Evolutionary conservation across 2,329 filamentous ascomycete genomes (phyloP), one percentile per base, ranked within the genome.

Genomic region (Neospermospora avenae): DNA sequence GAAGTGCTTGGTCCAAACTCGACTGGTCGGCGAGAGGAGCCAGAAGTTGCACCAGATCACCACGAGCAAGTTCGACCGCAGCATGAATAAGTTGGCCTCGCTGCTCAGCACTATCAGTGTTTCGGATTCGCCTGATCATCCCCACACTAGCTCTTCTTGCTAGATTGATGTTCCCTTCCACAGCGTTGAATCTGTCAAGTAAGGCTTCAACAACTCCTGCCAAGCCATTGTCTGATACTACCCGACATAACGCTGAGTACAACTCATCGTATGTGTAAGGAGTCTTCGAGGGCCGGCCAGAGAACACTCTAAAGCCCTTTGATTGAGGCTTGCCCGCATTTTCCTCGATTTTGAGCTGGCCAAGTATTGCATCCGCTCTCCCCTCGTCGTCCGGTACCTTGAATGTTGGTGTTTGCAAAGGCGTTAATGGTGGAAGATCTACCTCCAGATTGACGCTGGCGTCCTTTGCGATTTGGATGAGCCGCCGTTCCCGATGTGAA

Each of bases 81-180:
- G 37, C 34, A n/a, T 61, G 59, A 13, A 67, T 25, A 5, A 67
- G 52, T 14, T 45, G 52, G 2, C 63, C 59, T 46, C 57, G 39
- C 34, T 64, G 49, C 22, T 61, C 53, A 5, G 57, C 39, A 28
- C 44, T 55, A 10, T 61, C 53, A 1, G 57, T 52, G 18, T 46
- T 55, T 14, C 46, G 34, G 28, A 59, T 42, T 41, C 55, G 59
- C n/a, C 57, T 55, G 22, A 66, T 41, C 22, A 60, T 49, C 20
- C 64, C 55, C 1, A 55, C 57, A 28, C 57, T 63, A 20, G 56
- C 52, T 31, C 55, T 55, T 37, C 57, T 62, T 24, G 64, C 39
- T 31, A 66, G 20, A 49, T 65, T 66, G 16, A 63, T 59, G 42
- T 66, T 49, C 8, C 63, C 62, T 16, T 59, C 59, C n/a, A 58